These are phyloP conservation scores for Hortaea werneckii DNA, from an alignment of 2,329 filamentous ascomycete species.

Conservation along the genomic window DNA sequence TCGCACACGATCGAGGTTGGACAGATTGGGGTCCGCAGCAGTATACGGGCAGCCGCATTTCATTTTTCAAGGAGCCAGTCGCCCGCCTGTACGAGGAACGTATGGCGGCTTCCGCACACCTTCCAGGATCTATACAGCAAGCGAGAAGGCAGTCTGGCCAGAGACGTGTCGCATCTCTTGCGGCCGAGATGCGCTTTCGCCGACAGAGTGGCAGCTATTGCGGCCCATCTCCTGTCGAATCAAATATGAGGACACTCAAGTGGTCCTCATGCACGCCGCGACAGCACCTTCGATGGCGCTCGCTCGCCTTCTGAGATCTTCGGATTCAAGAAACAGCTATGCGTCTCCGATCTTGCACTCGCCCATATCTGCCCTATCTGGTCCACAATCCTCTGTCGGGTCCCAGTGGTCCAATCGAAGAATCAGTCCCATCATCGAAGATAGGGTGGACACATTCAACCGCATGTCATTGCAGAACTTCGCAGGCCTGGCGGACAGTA, in stretches of 20 bases:
- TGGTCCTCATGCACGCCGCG: conserved; percentile 19
- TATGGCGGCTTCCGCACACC: conserved; percentile 23
- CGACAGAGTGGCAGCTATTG: conserved; percentile 27
- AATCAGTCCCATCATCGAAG: conserved; percentile 22
- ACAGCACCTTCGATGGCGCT: conserved; percentile 3
- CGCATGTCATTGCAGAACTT: conserved; percentile 10
- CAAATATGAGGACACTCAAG: conserved; percentile 27
- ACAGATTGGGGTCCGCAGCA: conserved; percentile 45
- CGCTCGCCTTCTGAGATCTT: too few species aligned
- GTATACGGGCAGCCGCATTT: conserved; percentile 38
- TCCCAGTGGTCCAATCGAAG: conserved; percentile 1
- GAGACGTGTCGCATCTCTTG: conserved; percentile 32
- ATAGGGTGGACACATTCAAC: conserved; percentile 13
- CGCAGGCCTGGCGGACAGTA: conserved; percentile 35
- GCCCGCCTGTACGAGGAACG: conserved; percentile 49
- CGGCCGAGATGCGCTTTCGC: conserved; percentile 32
- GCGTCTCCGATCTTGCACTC: neutral
- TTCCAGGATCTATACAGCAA: conserved; percentile 11
- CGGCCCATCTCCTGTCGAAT: conserved; percentile 29
- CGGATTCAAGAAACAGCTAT: too few species aligned
- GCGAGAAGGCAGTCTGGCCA: conserved; percentile 31
- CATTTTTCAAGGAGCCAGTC: conserved; percentile 52
- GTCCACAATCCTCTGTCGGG: neutral
- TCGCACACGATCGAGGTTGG: conserved; percentile 46
- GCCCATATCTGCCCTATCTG: neutral